A percentile compares a stretch with the other conserved stretches of the same genome.
phyloP scores from a whole-genome alignment of 2,329 filamentous ascomycete species.

The Akanthomyces muscarius region DNA sequence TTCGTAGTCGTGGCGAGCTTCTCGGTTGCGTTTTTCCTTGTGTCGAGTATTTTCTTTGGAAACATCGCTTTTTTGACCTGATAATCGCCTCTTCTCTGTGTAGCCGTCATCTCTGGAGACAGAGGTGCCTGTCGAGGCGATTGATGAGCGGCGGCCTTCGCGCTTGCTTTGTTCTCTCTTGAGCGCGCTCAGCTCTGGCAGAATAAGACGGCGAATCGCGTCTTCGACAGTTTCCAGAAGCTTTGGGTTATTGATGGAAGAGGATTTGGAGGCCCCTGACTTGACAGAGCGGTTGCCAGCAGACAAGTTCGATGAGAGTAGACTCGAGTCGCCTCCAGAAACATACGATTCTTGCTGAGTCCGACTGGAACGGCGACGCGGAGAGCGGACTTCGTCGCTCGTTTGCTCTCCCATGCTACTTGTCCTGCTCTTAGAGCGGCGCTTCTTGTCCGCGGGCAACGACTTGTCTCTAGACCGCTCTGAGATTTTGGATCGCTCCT shows the following conservation, averaged over 20 bases:
- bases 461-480: slow-evolving; percentile 44
- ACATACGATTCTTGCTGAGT: slow-evolving; percentile 50
- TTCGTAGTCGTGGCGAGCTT: slow-evolving; percentile 52
- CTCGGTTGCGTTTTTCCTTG: slow-evolving; percentile 46
- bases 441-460: slow-evolving; percentile 41
- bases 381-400: slow-evolving; percentile 42
- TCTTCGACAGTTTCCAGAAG: slow-evolving; percentile 89
- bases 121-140: slow-evolving; percentile 53
- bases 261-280: slow-evolving; percentile 51
- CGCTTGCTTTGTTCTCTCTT: slow-evolving; percentile 85
- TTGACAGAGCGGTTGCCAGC: slow-evolving; percentile 54
- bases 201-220: slow-evolving; percentile 80
- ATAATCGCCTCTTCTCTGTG: slow-evolving; percentile 58
- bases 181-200: slow-evolving; percentile 86
- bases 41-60: slow-evolving; percentile 50
- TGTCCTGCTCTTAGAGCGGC: slow-evolving; percentile 44
- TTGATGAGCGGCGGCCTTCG: slow-evolving; percentile 64
- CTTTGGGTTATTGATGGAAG: slow-evolving; percentile 88
- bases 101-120: slow-evolving; percentile 53
- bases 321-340: slow-evolving; percentile 51
- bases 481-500: slow-evolving; percentile 39
- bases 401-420: slow-evolving; percentile 48
- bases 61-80: slow-evolving; percentile 49
- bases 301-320: slow-evolving; percentile 50
- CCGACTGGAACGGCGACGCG: slow-evolving; percentile 48